Base-by-base conservation (phyloP, 805 yeast genomes). In the Saccharomycopsis sp. region DNA sequence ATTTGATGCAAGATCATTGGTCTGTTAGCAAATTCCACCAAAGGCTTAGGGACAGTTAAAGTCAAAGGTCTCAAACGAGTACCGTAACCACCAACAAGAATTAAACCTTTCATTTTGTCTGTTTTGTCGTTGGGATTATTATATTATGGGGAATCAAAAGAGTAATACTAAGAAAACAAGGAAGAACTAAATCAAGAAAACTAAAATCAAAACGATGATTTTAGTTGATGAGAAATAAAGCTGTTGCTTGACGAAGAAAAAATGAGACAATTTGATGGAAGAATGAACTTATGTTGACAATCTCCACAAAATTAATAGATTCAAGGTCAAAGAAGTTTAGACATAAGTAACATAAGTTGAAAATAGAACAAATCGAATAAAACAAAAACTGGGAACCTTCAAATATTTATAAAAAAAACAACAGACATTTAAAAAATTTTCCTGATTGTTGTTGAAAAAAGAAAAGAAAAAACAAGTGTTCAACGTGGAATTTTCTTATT, bases 61-160 rank as follows among this genome's bases (percentile, higher is more conserved):
- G 98, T 91, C 70, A 94, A 81, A 63, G 99, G 99, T 84, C 99
- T 91, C 80, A 94, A 87, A 80, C 99, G 94, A 71, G 99, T 94
- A 82, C 99, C 99, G 81, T 91, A 94, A 76, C 99, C 99, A 73
- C 99, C 99, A 68, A 92, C 98, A 74, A 92, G 85, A 82, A 92
- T 92, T 76, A 92, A 84, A 73, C 96, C 97, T 81, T 91, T 91
- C 97, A 91, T 90, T 64, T 47, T 29, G 37, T 7, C 12, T 97
- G 91, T 90, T 64, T 47, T 29, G 37, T 7, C 12, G 37, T 29
- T 12, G 37, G 12, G 5, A 29, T 29, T 29, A 29, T 29, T 7
- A 29, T 29, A 29, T 29, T 7, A 12, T 7, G 37, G 37, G 37
- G n/a, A n/a, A n/a, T n/a, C n/a, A 29, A 29, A 29, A 29, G 37